These are phyloP conservation scores for Fusarium bulbicola DNA, from an alignment of 2,329 filamentous ascomycete genomes.

Conservation along the genomic window DNA sequence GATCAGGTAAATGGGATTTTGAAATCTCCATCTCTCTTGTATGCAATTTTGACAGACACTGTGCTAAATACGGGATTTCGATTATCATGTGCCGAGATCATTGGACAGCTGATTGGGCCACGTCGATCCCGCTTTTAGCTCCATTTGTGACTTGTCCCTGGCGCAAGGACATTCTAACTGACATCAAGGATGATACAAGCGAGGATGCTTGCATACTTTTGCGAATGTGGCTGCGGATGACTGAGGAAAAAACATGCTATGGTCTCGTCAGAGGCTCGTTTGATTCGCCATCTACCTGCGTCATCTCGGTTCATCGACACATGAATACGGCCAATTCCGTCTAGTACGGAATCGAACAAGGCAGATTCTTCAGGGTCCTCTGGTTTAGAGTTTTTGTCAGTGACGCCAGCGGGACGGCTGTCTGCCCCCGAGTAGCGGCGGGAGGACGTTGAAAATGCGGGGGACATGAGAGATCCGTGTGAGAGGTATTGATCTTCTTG, in stretches of 20 bases:
- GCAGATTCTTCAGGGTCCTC: slow-evolving; percentile 42
- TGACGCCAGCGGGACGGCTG: background rate
- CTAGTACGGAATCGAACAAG: slow-evolving; percentile 48
- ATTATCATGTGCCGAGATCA: background rate
- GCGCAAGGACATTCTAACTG: background rate
- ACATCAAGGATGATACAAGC: background rate
- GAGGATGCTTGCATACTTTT: background rate
- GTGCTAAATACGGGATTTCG: background rate
- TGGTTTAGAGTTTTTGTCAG: background rate
- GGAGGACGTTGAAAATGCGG: slow-evolving; percentile 6
- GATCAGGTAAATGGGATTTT: background rate
- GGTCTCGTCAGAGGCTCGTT: slow-evolving; percentile 25
- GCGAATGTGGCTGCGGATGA: background rate
- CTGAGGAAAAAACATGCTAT: slow-evolving; percentile 25
- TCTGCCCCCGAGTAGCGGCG: background rate
- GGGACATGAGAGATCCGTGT: slow-evolving; percentile 11
- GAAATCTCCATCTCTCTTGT: background rate
- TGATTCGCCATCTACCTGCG: slow-evolving; percentile 54
- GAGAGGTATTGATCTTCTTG: slow-evolving; percentile 21
- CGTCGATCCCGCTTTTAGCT: background rate
- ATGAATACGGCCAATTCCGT: slow-evolving; percentile 48
- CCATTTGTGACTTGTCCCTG: background rate
- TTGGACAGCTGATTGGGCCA: slow-evolving; percentile 1
- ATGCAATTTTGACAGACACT: slow-evolving; percentile 8
- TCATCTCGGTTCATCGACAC: slow-evolving; percentile 51